Percentiles rank a stretch among this genome's conserved stretches.
phyloP scores from a whole-genome alignment of 1,284 basidiomycete genomes.

The Puccinia triticina region DNA sequence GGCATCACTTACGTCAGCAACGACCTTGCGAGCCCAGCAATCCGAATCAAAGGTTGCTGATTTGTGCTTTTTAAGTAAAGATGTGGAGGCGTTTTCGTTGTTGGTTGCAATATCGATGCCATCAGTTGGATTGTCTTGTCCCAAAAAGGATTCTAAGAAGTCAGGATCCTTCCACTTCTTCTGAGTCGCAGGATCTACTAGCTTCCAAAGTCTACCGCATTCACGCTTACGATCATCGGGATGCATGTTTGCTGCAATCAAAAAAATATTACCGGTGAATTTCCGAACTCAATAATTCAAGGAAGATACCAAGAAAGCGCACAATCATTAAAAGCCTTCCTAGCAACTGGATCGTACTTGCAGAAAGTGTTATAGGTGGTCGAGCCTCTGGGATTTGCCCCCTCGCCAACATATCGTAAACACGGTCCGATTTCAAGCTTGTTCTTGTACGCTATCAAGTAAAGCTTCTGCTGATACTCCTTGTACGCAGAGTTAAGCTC shows the following conservation, averaged over 20 bases:
- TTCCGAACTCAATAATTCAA: too few relatives aligned
- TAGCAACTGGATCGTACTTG: not conserved
- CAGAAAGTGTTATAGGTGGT: not conserved
- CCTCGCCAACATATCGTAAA: too few relatives aligned
- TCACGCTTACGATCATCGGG: not conserved
- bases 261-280: too few relatives aligned
- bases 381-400: not conserved
- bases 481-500: too few relatives aligned
- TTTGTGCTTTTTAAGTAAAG: not conserved
- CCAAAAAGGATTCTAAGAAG: not conserved
- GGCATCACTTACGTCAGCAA: not conserved
- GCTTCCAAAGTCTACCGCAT: not conserved
- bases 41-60: not conserved
- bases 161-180: not conserved
- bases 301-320: not conserved
- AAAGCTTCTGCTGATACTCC: too few relatives aligned
- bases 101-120: too few relatives aligned
- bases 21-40: not conserved
- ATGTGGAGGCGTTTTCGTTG: not conserved
- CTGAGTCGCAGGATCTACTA: not conserved
- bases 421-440: too few relatives aligned
- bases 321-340: not conserved
- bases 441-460: too few relatives aligned
- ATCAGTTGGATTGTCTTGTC: not conserved
- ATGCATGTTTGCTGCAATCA: not conserved